Base-by-base conservation (phyloP, 768 basidiomycete species). In the Tubosaeta sp. region DNA sequence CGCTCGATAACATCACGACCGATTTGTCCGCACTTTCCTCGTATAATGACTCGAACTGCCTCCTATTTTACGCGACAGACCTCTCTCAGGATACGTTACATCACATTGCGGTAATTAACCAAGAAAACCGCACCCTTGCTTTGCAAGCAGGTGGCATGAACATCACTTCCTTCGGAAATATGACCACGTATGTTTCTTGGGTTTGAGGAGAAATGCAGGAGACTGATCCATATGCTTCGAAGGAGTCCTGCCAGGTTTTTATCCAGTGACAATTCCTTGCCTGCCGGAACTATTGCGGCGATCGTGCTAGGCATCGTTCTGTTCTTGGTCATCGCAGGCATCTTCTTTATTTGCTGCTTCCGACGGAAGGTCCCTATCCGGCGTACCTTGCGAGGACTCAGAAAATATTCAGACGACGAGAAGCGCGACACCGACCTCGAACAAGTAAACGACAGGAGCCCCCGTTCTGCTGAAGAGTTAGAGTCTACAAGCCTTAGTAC, bases 201-300 rank as follows among this genome's bases (percentile, higher is more conserved):
- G 46, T 33, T 31, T 2, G 17, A 32, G 41, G 8, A 33, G 1
- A 5, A 37, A 26, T 13, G 26, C 34, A 7, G 7, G 6, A 8
- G n/a, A 29, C 46, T 63, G 34, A 60, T 50, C n/a, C 17, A 7
- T 55, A 2, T 54, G 12, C 16, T 29, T n/a, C 37, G 33, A 55
- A 63, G 63, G 33, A 52, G 55, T 50, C 52, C 59, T 10, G 48
- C 66, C 38, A 54, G 48, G n/a, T n/a, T n/a, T 46, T 35, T 57
- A 6, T 52, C 59, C 4, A 52, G 51, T 34, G 46, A 51, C 31
- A 48, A 46, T 32, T 67, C 74, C 1, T 68, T 74, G 17, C 53
- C 78, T 2, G 70, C 70, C 54, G 85, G 86, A 39, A 82, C 85
- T 2, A 81, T 87, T 49, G 86, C 85, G 17, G 87, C 85, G 0